These are phyloP conservation scores for Blastobotrys capitulatus DNA, from an alignment of 1,139 yeast species.

Conservation along the genomic window DNA sequence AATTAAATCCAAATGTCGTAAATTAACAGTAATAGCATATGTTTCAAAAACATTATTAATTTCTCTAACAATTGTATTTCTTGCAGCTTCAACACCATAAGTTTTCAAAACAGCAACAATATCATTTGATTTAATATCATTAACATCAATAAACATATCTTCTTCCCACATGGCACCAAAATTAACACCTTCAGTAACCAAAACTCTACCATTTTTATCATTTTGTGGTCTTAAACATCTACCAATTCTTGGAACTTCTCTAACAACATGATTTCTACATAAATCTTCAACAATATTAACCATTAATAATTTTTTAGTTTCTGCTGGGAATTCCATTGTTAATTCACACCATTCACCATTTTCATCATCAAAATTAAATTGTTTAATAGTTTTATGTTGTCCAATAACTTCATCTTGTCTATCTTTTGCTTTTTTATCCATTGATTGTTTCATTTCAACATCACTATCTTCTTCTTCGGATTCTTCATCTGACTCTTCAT, in stretches of 20 bases:
- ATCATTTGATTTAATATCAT: constrained; percentile 86
- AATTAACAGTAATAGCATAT: constrained; percentile 89
- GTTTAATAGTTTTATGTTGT: constrained; percentile 63
- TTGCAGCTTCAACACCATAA: constrained; percentile 98
- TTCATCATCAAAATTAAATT: constrained; percentile 85
- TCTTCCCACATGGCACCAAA: constrained; percentile 98
- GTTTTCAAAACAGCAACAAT: constrained; percentile 83
- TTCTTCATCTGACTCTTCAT: constrained; percentile 10
- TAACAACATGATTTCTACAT: constrained; percentile 84
- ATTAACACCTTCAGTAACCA: constrained; percentile 97
- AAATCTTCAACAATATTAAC: constrained; percentile 92
- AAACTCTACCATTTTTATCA: constrained; percentile 52
- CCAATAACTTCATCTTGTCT: constrained; percentile 81
- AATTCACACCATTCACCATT: constrained; percentile 92
- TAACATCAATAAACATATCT: constrained; percentile 83
- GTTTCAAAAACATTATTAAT: constrained; percentile 94
- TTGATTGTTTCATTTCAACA: constrained; percentile 21
- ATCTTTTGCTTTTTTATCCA: constrained; percentile 63
- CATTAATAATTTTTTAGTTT: constrained; percentile 91
- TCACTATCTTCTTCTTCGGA: constrained; percentile 32
- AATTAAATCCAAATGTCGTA: constrained; percentile 91
- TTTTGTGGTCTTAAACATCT: constrained; percentile 86
- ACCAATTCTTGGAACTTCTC: constrained; percentile 87
- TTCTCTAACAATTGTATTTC: constrained; percentile 95
- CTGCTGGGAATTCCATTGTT: constrained; percentile 75